phyloP scores from a whole-genome alignment of 495 filamentous ascomycete species.

The Aspergillus biplanus region DNA sequence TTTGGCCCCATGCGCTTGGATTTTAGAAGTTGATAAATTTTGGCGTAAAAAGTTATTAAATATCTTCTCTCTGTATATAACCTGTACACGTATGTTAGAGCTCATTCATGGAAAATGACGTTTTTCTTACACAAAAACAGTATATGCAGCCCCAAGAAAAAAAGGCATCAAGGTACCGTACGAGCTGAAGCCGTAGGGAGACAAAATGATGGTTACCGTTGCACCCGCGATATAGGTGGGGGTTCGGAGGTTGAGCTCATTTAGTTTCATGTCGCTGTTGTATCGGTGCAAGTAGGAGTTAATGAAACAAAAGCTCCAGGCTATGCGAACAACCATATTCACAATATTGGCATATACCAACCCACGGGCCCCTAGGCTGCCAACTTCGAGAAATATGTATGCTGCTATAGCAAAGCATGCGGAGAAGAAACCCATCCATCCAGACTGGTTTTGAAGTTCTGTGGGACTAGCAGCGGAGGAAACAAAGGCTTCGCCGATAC shows the following conservation, averaged over 20 bases:
- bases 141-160: constrained; percentile 55
- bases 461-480: constrained; percentile 73
- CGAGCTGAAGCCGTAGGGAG: constrained; percentile 32
- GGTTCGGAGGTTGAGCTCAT: constrained; percentile 33
- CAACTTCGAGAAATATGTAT: constrained; percentile 67
- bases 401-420: constrained; percentile 70
- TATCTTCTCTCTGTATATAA: constrained; percentile 63
- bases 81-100: constrained; percentile 41
- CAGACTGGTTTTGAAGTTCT: constrained; percentile 73
- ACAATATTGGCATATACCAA: constrained; percentile 83
- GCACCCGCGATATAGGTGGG: constrained; percentile 39
- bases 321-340: constrained; percentile 81
- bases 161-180: constrained; percentile 55
- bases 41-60: constrained; percentile 52
- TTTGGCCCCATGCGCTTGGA: constrained; percentile 27
- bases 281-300: constrained; percentile 55
- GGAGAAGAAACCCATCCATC: constrained; percentile 82
- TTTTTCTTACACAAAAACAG: constrained; percentile 61
- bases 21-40: constrained; percentile 35
- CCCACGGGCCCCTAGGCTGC: constrained; percentile 72
- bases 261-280: constrained; percentile 34
- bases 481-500: constrained; percentile 90
- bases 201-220: constrained; percentile 34
- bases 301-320: constrained; percentile 80
- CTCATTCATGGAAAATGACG: not conserved